A percentile compares a stretch with the other conserved stretches of the same genome.
phyloP scores from a whole-genome alignment of 371 early-diverging fungal species.

The Fennellomyces sp. region DNA sequence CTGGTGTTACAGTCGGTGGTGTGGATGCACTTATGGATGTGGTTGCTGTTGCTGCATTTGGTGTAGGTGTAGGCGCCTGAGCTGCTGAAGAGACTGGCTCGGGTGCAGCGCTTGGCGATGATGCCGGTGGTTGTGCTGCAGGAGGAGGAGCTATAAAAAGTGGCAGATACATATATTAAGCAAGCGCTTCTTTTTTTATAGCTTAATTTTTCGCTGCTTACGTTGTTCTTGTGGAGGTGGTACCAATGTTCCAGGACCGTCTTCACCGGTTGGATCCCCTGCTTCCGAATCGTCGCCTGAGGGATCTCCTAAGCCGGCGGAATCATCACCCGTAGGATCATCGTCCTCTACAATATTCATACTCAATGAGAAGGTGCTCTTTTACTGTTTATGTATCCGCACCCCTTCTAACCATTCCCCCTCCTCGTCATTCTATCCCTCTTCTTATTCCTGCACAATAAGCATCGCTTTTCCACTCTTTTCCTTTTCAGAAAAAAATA shows the following conservation, averaged over 20 bases:
- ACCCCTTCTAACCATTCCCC: not conserved
- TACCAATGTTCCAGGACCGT: not conserved
- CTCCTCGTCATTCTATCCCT: not conserved
- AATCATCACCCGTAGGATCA: conserved; percentile 5
- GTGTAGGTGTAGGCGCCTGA: too few relatives aligned
- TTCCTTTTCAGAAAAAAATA: not conserved
- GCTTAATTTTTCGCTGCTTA: not conserved
- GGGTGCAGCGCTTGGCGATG: too few relatives aligned
- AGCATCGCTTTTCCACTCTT: not conserved
- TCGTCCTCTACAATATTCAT: not conserved
- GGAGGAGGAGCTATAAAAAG: not conserved
- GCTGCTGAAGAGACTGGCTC: too few relatives aligned
- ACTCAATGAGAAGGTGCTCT: not conserved
- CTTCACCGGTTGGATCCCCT: conserved; percentile 9
- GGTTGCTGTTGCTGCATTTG: too few relatives aligned
- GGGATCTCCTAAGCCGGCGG: conserved; percentile 4
- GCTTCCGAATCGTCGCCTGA: conserved; percentile 5
- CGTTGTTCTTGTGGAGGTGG: not conserved
- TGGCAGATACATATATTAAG: too few relatives aligned
- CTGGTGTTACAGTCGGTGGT: not conserved
- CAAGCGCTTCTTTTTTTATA: too few relatives aligned
- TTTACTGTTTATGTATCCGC: not conserved
- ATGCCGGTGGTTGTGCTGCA: not conserved
- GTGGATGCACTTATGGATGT: not conserved
- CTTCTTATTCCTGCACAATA: not conserved